phyloP scores from a whole-genome alignment of 257 asterid species.

The Catharanthus roseus region DNA sequence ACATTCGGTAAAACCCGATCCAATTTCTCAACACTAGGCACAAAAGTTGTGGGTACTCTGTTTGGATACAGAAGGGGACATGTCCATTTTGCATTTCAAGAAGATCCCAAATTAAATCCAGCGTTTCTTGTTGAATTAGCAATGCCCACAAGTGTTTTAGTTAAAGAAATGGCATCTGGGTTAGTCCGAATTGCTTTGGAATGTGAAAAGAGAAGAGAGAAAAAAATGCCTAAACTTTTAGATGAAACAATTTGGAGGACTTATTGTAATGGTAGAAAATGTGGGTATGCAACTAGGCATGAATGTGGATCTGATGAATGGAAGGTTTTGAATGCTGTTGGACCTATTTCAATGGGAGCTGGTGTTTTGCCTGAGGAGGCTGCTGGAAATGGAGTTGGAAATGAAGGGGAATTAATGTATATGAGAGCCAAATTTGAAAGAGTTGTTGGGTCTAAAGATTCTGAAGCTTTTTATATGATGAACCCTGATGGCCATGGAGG shows the following conservation, averaged over 20 bases:
- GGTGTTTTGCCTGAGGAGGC: constrained; percentile 68
- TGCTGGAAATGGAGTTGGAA: constrained; percentile 26
- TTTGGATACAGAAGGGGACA: constrained; percentile 84
- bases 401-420: constrained; percentile 78
- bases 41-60: constrained; percentile 65
- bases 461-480: constrained; percentile 97
- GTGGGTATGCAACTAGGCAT: constrained; percentile 78
- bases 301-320: constrained; percentile 82
- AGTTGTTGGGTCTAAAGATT: constrained; percentile 87
- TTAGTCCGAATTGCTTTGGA: constrained; percentile 73
- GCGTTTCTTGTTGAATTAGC: constrained; percentile 69
- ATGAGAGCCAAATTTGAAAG: constrained; percentile 94
- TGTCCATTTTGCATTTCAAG: constrained; percentile 74
- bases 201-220: constrained; percentile 55
- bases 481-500: constrained; percentile 94
- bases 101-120: constrained; percentile 51
- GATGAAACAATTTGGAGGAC: constrained; percentile 83
- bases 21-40: constrained; percentile 41
- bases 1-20: constrained; percentile 36
- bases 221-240: constrained; percentile 38
- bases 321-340: constrained; percentile 70
- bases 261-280: constrained; percentile 78
- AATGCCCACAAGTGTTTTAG: constrained; percentile 60
- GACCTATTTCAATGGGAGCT: constrained; percentile 93
- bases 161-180: constrained; percentile 92